Evolutionary conservation across 139 green algal species (phyloP).

Genomic region (Chlorella sp.): DNA sequence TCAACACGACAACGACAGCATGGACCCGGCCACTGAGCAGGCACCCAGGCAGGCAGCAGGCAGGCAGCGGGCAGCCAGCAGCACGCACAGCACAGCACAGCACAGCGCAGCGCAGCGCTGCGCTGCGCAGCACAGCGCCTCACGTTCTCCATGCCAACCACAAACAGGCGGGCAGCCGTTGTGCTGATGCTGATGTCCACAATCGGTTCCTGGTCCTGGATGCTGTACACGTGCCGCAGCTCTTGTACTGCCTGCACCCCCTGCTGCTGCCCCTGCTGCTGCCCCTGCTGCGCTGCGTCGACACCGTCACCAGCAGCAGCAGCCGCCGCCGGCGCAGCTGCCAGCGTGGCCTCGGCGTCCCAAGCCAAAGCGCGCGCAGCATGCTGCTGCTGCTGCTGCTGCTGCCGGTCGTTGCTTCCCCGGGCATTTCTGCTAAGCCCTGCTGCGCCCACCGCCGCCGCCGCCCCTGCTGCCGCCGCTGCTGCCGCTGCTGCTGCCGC

Average conservation of each 20-base stretch:
- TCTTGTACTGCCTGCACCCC: neutral
- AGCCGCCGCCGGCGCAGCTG: neutral
- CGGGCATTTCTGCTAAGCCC: neutral
- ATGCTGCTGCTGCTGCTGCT: neutral
- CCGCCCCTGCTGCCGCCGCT: neutral
- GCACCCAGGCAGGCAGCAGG: neutral
- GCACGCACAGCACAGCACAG: no score
- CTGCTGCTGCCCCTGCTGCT: neutral
- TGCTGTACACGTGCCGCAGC: slow-evolving; percentile 32
- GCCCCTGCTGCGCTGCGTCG: neutral
- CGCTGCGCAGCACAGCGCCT: neutral
- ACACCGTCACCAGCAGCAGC: neutral
- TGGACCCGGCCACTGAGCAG: no score
- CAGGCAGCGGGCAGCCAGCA: neutral
- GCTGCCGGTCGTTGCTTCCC: neutral
- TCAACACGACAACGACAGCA: no score
- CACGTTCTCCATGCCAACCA: slow-evolving; percentile 41
- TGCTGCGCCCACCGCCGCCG: neutral
- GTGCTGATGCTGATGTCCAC: slow-evolving; percentile 40
- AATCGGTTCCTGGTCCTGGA: slow-evolving; percentile 34
- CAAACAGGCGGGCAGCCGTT: slow-evolving; percentile 6
- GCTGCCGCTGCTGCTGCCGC: neutral
- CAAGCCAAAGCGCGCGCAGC: neutral
- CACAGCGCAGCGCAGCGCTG: no score
- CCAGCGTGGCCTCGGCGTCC: neutral